Conservation (phyloP, 2,329 filamentous ascomycete species). For the Alternaria sp. region DNA sequence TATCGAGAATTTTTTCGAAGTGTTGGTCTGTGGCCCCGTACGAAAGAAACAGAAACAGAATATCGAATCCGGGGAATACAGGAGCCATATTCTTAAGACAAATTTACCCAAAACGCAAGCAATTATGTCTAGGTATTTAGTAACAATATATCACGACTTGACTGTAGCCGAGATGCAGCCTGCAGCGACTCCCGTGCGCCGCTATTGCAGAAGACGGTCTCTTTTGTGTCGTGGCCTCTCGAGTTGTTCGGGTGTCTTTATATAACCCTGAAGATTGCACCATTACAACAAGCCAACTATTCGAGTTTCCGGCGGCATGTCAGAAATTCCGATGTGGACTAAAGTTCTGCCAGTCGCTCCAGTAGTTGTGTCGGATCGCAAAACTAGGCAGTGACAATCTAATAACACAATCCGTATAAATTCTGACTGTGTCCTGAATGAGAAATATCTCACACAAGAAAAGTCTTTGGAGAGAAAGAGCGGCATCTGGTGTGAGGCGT, state of each 20-base stretch:
- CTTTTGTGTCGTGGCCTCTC: conserved; percentile 19
- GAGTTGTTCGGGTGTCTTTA: conserved; percentile 23
- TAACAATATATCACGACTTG: neutral
- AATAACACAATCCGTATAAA: neutral
- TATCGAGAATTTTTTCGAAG: neutral
- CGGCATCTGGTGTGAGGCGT: neutral
- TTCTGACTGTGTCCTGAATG: neutral
- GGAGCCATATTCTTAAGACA: neutral
- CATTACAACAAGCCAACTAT: neutral
- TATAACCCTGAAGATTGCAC: conserved; percentile 38
- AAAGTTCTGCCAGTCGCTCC: neutral
- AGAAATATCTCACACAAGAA: neutral
- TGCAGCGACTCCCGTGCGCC: neutral
- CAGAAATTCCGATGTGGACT: neutral
- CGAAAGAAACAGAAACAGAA: neutral
- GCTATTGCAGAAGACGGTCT: neutral
- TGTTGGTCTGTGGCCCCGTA: neutral
- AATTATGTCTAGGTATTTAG: neutral
- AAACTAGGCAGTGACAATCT: neutral
- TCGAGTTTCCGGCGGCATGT: conserved; percentile 4
- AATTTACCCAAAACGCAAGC: neutral
- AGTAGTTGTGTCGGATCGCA: neutral
- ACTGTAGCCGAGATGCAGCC: neutral
- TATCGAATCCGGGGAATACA: neutral
- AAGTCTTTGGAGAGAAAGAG: neutral